Percentiles rank a stretch among this genome's conserved stretches.
Evolutionary conservation across 2,329 filamentous ascomycete species (phyloP).

Genomic region (Xylaria sp.): DNA sequence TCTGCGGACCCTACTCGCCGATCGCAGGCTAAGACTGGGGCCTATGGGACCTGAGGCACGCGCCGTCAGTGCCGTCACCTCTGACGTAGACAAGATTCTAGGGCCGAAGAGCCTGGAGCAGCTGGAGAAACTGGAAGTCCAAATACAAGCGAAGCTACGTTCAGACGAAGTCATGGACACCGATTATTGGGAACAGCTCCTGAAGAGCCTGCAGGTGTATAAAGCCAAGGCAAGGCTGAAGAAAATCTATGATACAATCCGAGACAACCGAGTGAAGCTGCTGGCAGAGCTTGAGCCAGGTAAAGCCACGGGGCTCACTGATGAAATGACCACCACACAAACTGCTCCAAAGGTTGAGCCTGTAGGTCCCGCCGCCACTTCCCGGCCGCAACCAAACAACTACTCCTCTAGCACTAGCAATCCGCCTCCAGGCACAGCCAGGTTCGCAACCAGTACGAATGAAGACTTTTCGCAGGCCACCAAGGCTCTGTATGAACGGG

Average conservation of each 20-base stretch:
- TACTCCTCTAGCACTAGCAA: slow-evolving; percentile 50
- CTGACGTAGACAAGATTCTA: slow-evolving; percentile 89
- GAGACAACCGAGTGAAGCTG: slow-evolving; percentile 73
- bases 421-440: slow-evolving; percentile 67
- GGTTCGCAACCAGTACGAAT: slow-evolving; percentile 75
- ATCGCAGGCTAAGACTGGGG: slow-evolving; percentile 74
- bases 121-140: slow-evolving; percentile 84
- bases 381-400: slow-evolving; percentile 37
- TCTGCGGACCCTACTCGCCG: slow-evolving; percentile 83
- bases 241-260: slow-evolving; percentile 80
- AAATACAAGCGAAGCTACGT: slow-evolving; percentile 86
- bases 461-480: slow-evolving; percentile 89
- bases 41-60: slow-evolving; percentile 73
- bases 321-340: slow-evolving; percentile 54
- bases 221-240: slow-evolving; percentile 90
- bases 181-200: slow-evolving; percentile 96
- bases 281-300: slow-evolving; percentile 75
- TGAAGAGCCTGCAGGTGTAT: slow-evolving; percentile 86
- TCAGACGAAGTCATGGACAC: slow-evolving; percentile 94
- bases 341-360: slow-evolving; percentile 47
- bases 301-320: slow-evolving; percentile 64
- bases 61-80: slow-evolving; percentile 82
- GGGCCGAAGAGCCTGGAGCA: slow-evolving; percentile 87
- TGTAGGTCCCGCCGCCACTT: slow-evolving; percentile 39
- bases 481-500: slow-evolving; percentile 89